These are phyloP conservation scores for Podaxis pistillaris DNA, from an alignment of 768 basidiomycete species.

Conservation along the genomic window DNA sequence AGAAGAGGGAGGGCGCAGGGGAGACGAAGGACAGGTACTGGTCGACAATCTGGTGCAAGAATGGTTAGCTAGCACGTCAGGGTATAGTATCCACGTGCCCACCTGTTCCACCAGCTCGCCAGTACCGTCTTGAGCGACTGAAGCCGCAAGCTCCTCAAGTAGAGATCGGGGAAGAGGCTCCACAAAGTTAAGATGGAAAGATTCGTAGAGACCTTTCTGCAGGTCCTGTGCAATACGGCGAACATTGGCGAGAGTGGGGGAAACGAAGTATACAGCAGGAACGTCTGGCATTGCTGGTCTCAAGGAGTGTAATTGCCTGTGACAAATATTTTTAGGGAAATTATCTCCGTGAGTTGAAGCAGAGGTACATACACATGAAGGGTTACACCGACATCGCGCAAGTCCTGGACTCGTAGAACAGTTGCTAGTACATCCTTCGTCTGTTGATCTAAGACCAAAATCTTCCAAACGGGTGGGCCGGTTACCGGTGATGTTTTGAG, in stretches of 20 bases:
- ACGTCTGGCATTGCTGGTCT: constrained; percentile 93
- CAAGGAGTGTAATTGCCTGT: constrained; percentile 85
- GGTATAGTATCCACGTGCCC: constrained; percentile 18
- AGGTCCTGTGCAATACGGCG: constrained; percentile 92
- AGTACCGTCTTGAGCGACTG: constrained; percentile 82
- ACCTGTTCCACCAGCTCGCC: constrained; percentile 82
- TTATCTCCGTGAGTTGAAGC: constrained; percentile 4
- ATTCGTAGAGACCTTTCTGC: constrained; percentile 84
- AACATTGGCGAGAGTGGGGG: constrained; percentile 85
- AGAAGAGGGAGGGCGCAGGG: constrained; percentile 91
- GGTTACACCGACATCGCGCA: constrained; percentile 95
- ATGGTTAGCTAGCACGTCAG: constrained; percentile 1
- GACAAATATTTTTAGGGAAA: constrained; percentile 3
- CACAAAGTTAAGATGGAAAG: constrained; percentile 93
- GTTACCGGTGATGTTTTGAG: constrained; percentile 50
- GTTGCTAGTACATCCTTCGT: constrained; percentile 97
- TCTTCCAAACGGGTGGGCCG: constrained; percentile 91
- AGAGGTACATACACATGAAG: constrained; percentile 82
- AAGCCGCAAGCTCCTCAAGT: constrained; percentile 90
- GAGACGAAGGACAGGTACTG: constrained; percentile 97
- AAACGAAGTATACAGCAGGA: constrained; percentile 95
- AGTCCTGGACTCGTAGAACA: constrained; percentile 91
- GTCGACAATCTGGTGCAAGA: constrained; percentile 69
- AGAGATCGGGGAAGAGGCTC: constrained; percentile 86
- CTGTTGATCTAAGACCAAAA: constrained; percentile 90